Evolutionary conservation across 495 filamentous ascomycete species (phyloP), one percentile per base, ranked within the genome.

Genomic region (Trypethelium eluteriae): DNA sequence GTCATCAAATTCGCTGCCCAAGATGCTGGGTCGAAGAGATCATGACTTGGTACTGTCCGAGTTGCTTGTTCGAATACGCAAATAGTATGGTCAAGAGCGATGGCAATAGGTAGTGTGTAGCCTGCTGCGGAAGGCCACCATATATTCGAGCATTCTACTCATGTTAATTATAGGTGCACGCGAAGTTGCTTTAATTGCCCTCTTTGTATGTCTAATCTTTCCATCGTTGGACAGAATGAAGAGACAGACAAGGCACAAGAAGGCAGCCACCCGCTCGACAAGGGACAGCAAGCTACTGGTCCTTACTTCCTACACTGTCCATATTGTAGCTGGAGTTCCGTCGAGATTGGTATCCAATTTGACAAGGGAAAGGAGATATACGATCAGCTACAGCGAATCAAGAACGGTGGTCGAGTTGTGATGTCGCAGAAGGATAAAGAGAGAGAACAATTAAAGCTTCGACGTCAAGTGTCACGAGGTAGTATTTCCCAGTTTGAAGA

Each of bases 181-280:
- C 84, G 94, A 67, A 96, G 91, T 72, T 98, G 94, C 76, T 97
- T 93, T 80, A 89, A 93, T 73, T 98, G 94, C 70, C 95, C 94
- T 1, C 78, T 89, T 66, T 98, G 94, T 75, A 87, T 88, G n/a
- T 84, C 91, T 2, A 89, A 90, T 32, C 81, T 96, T 10, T 80
- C 86, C 32, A 87, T 95, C 50, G 89, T 82, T 64, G 83, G 85
- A 32, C 38, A 64, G 14, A 59, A 59, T 59, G 53, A 59, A 18
- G 53, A 59, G 32, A 34, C 53, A 59, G 53, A 59, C 25, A 59
- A 59, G 53, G 25, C 32, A 59, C 25, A 4, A 9, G 53, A 59
- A 10, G 53, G 53, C 6, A 59, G 32, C 32, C 34, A 59, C 32
- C 25, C 53, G 25, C 36, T 59, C 32, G 53, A 59, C 32, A 59